These are phyloP conservation scores for Yamadazyma sp. DNA, from an alignment of 1,139 yeast species.

Conservation along the genomic window DNA sequence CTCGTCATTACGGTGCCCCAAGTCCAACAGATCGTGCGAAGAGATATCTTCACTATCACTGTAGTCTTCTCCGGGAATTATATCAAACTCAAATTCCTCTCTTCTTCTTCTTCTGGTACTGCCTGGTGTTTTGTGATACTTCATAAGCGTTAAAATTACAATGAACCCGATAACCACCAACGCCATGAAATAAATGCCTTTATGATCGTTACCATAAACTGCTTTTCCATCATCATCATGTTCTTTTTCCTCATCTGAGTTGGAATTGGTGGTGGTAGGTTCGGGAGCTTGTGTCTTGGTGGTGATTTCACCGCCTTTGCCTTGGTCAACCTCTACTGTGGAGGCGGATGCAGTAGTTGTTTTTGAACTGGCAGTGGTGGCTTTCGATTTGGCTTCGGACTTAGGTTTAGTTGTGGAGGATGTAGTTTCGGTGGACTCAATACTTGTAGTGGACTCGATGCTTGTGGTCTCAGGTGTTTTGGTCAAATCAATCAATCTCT, in stretches of 20 bases:
- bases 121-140: conserved; percentile 51
- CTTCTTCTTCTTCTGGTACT: conserved; percentile 54
- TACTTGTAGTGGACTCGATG: conserved; percentile 1
- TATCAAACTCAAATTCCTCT: conserved; percentile 77
- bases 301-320: conserved; percentile 2
- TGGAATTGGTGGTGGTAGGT: conserved; percentile 7
- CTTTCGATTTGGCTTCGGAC: conserved; percentile 4
- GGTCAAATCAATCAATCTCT: conserved; percentile 17
- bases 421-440: conserved; percentile 1
- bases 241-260: conserved; percentile 8
- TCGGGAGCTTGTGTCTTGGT: conserved; percentile 1
- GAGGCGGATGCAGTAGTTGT: conserved; percentile 11
- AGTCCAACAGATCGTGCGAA: conserved; percentile 28
- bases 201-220: conserved; percentile 35
- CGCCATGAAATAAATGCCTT: conserved; percentile 60
- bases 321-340: conserved; percentile 2
- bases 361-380: conserved; percentile 5
- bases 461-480: conserved; percentile 1
- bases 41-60: conserved; percentile 29
- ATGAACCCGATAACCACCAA: conserved; percentile 61
- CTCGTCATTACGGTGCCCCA: conserved; percentile 24
- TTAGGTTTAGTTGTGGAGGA: conserved; percentile 3
- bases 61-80: conserved; percentile 68
- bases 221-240: conserved; percentile 22
- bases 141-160: conserved; percentile 51